These are phyloP conservation scores for Bipolaris victoriae DNA, from an alignment of 2,329 filamentous ascomycete genomes.

Conservation along the genomic window DNA sequence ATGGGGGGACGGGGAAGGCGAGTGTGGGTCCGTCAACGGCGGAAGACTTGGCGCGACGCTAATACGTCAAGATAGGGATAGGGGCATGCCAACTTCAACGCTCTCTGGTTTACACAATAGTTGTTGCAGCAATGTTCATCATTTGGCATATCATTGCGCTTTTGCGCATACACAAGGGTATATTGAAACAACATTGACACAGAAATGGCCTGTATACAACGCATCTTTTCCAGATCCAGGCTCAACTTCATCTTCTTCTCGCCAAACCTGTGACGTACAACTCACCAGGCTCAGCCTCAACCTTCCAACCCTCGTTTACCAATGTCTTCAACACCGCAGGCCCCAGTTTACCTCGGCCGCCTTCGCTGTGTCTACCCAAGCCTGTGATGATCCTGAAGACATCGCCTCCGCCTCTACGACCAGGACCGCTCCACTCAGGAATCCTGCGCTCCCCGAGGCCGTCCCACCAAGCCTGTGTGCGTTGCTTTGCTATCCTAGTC, in stretches of 20 bases:
- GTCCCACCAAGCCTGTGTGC: slow-evolving; percentile 78
- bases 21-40: slow-evolving; percentile 14
- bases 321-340: slow-evolving; percentile 80
- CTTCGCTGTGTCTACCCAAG: slow-evolving; percentile 75
- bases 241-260: slow-evolving; percentile 28
- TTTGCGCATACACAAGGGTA: background rate
- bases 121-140: background rate
- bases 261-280: slow-evolving; percentile 70
- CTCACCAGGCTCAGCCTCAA: slow-evolving; percentile 73
- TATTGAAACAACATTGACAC: slow-evolving; percentile 3
- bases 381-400: slow-evolving; percentile 82
- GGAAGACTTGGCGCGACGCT: slow-evolving; percentile 16
- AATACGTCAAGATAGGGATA: background rate
- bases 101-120: background rate
- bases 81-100: background rate
- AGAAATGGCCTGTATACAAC: background rate
- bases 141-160: background rate
- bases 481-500: slow-evolving; percentile 74
- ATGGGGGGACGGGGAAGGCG: background rate
- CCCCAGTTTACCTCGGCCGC: slow-evolving; percentile 76
- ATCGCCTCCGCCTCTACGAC: slow-evolving; percentile 52
- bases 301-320: slow-evolving; percentile 80
- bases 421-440: slow-evolving; percentile 49
- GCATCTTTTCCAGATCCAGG: background rate
- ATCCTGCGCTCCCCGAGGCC: slow-evolving; percentile 69